phyloP scores from a whole-genome alignment of 2,329 filamentous ascomycete species.

The Calonectria pseudoreteaudii region DNA sequence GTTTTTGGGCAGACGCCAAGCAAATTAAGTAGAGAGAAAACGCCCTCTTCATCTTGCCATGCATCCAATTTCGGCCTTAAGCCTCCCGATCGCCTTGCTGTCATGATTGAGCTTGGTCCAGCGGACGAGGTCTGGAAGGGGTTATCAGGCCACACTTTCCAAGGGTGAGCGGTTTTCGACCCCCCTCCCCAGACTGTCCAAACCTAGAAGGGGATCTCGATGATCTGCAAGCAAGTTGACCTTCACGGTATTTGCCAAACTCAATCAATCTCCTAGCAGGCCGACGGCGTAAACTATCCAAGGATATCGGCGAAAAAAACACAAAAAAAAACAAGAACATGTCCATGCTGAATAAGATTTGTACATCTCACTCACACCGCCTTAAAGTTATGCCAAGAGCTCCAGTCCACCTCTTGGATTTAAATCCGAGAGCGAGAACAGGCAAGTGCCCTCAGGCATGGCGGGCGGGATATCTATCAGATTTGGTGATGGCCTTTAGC shows the following conservation, averaged over 20 bases:
- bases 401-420: neutral
- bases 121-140: too few species aligned
- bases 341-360: neutral
- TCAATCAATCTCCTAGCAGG: neutral
- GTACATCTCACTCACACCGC: neutral
- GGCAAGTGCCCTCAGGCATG: neutral
- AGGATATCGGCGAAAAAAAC: neutral
- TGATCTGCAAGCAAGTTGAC: neutral
- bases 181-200: neutral
- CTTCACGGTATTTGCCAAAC: neutral
- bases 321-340: too few species aligned
- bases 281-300: neutral
- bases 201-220: neutral
- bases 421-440: neutral
- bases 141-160: neutral
- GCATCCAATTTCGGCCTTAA: neutral
- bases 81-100: neutral
- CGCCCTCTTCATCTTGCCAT: neutral
- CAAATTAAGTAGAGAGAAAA: neutral
- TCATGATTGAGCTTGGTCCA: neutral
- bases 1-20: neutral
- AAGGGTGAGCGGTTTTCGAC: neutral
- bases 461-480: neutral
- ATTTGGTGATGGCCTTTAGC: neutral
- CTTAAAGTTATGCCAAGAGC: neutral